A percentile compares a stretch with the other conserved stretches of the same genome.
These are phyloP conservation scores for Tetraselmis striata DNA, from an alignment of 139 green algal species.

Conservation along the genomic window DNA sequence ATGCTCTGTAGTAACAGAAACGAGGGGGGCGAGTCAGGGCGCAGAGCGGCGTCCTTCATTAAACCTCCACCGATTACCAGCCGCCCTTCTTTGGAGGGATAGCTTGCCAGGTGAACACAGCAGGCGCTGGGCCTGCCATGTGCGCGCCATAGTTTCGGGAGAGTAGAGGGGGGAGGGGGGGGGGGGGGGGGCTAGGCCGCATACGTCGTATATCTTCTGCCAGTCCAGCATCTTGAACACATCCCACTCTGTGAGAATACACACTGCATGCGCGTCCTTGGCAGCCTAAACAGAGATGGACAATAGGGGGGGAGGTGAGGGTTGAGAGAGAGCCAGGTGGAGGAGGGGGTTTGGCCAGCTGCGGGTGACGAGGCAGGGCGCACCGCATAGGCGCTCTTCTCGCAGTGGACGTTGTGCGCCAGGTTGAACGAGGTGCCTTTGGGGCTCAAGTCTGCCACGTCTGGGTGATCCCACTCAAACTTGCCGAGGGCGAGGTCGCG, in stretches of 20 bases:
- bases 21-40: too few relatives aligned
- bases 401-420: constrained; percentile 3
- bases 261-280: constrained; percentile 76
- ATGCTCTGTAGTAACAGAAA: constrained; percentile 59
- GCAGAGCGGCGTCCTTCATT: too few relatives aligned
- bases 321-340: too few relatives aligned
- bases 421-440: background rate
- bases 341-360: too few relatives aligned
- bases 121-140: too few relatives aligned
- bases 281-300: too few relatives aligned
- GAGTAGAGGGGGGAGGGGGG: too few relatives aligned
- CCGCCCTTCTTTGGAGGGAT: too few relatives aligned
- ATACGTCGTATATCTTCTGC: constrained; percentile 58
- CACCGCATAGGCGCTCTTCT: constrained; percentile 3
- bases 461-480: constrained; percentile 91
- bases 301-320: too few relatives aligned
- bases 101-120: too few relatives aligned
- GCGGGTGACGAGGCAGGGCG: background rate
- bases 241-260: constrained; percentile 97
- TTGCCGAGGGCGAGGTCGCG: constrained; percentile 74
- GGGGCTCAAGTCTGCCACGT: background rate
- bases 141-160: too few relatives aligned
- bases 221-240: constrained; percentile 87
- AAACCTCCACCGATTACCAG: too few relatives aligned
- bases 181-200: background rate